A percentile compares a stretch with the other conserved stretches of the same genome.
These are phyloP conservation scores for Peribolospora kevripleyi DNA, from an alignment of 768 basidiomycete genomes.

Conservation along the genomic window DNA sequence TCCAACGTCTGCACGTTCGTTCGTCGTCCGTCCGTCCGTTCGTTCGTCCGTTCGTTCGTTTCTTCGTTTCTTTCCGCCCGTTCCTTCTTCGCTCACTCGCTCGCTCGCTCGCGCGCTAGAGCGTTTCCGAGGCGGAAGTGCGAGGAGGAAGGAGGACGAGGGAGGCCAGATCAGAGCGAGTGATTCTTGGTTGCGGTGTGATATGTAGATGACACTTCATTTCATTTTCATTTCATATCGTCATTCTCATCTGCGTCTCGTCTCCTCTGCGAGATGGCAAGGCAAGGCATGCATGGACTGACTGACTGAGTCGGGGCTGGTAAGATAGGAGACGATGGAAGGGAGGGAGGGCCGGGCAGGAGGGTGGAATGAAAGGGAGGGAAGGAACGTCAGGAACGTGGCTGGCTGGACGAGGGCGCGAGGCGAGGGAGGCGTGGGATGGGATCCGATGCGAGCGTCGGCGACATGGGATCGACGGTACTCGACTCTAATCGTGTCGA, in stretches of 20 bases:
- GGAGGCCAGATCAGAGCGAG: slow-evolving; percentile 4
- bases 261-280: slow-evolving; percentile 50
- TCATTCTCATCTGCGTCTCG: slow-evolving; percentile 35
- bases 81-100: slow-evolving; percentile 23
- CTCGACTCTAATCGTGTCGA: background rate
- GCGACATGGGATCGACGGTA: too few relatives aligned
- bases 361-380: background rate
- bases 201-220: slow-evolving; percentile 53
- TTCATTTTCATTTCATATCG: slow-evolving; percentile 39
- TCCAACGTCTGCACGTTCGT: too few relatives aligned
- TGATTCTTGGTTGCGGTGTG: slow-evolving; percentile 50
- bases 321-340: background rate
- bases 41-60: slow-evolving; percentile 27
- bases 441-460: too few relatives aligned
- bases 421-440: background rate
- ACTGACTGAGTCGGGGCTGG: slow-evolving; percentile 1
- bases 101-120: too few relatives aligned
- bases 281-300: slow-evolving; percentile 22
- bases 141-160: background rate
- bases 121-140: too few relatives aligned
- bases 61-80: too few relatives aligned
- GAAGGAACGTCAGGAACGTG: background rate
- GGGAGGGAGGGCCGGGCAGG: background rate
- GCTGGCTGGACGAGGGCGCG: slow-evolving; percentile 6
- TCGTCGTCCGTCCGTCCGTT: slow-evolving; percentile 14